Evolutionary conservation across 2,329 filamentous ascomycete species (phyloP), one percentile per base, ranked within the genome.

Genomic region (Aspergillus ochraceus): DNA sequence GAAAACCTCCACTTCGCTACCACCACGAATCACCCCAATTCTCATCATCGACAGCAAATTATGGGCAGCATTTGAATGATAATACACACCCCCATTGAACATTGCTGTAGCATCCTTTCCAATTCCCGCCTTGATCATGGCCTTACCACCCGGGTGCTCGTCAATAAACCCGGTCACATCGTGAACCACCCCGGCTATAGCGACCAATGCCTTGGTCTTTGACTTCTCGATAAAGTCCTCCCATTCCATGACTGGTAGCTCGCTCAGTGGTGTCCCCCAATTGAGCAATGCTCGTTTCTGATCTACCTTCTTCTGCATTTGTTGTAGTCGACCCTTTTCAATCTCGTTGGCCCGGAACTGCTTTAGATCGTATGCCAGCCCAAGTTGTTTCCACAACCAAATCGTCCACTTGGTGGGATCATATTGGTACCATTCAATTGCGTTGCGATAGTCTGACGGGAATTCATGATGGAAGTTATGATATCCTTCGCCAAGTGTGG

Each of bases 401-500:
- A 66, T 66, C 4, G 49, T 29, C 64, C 64, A 66, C 39, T 66
- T 66, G 0, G 64, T 66, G 1, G 59, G 60, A n/a, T 66, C 62
- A 24, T 61, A 64, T 19, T 66, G 58, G 20, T 52, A 64, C 64
- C 64, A 64, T 39, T 63, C 22, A 2, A 64, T 59, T 0, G 52
- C 64, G 30, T 66, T 66, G 3, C 62, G 62, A 26, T 66, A 66
- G 11, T 64, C 64, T 0, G 55, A 55, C 4, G 64, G 64, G 11
- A 66, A 64, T 32, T 64, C 64, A 24, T 66, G 62, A 39, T 66
- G 64, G 36, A 66, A 66, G 12, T 66, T 66, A 51, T 66, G 64
- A 14, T 66, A 66, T 0, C 64, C 64, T 36, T 66, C 64, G 0
- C 64, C 64, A 1, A 66, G 36, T 0, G 64, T 61, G 2, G 61